Evolutionary conservation across 2,329 filamentous ascomycete genomes (phyloP), one percentile per base, ranked within the genome.

Genomic region (Juglanconis juglandina): DNA sequence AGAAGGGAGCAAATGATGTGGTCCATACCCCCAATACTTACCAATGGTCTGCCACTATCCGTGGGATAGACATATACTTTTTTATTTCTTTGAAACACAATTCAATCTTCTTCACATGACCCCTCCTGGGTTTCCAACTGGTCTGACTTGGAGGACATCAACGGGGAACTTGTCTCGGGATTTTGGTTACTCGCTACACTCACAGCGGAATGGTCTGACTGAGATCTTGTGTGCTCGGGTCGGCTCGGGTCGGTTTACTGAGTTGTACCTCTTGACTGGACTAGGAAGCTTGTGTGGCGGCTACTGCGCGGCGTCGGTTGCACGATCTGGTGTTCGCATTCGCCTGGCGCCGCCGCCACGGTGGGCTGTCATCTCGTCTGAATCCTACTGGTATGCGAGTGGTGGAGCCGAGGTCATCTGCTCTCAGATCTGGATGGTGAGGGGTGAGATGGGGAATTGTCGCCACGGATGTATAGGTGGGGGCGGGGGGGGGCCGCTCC

Each of bases 61-160:
- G 54, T 61, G 53, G 61, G 58, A 61, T 58, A 63, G 61, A 63
- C 61, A 63, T 62, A 62, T 52, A 47, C 56, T 53, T 58, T 53
- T 53, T 44, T 59, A 52, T 56, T 59, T 56, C 50, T 54, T 59
- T 62, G 49, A 56, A 48, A 60, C 49, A 60, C 60, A 60, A 62
- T 60, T 60, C 60, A 53, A 52, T 53, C 42, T 60, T 62, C 48
- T 56, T 62, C 60, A 55, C 39, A n/a, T 42, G 39, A 30, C 42
- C 5, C 17, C 1, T 8, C 8, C 3, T 46, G 5, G 8, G 3
- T 46, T 46, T 44, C 9, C 17, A 17, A 17, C 17, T 17, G 17
- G 17, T 17, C 17, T 17, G 17, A 17, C 17, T 17, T 17, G 17
- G 17, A 17, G 17, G 17, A 17, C 17, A 7, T 13, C 10, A 14